A percentile compares a stretch with the other conserved stretches of the same genome.
phyloP scores from a whole-genome alignment of 140 eudicot species.

The Cichorium intybus region DNA sequence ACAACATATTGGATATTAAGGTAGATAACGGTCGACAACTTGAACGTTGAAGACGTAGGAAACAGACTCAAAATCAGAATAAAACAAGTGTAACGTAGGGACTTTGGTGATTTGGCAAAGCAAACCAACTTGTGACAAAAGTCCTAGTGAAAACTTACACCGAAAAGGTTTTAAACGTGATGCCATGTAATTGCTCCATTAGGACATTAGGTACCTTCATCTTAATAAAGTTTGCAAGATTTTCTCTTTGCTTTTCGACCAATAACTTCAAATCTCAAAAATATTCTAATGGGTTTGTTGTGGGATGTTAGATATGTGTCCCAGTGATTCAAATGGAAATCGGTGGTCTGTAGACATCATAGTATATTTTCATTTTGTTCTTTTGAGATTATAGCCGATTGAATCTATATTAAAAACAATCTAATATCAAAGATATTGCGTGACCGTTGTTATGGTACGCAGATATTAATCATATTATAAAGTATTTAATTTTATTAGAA shows the following conservation, averaged over 20 bases:
- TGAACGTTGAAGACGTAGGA: constrained; percentile 6
- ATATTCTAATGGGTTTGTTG: constrained; percentile 14
- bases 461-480: too few species aligned
- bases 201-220: constrained; percentile 31
- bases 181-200: constrained; percentile 35
- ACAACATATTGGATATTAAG: constrained; percentile 9
- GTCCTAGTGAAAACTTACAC: constrained; percentile 29
- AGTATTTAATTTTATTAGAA: too few species aligned
- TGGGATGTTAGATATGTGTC: constrained; percentile 13
- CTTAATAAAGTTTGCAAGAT: constrained; percentile 38
- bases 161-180: constrained; percentile 34
- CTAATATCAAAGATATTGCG: neutral
- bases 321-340: neutral
- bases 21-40: constrained; percentile 8
- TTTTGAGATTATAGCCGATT: neutral
- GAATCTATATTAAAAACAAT: neutral
- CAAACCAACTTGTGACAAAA: constrained; percentile 26
- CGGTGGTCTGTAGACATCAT: neutral
- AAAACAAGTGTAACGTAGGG: constrained; percentile 16
- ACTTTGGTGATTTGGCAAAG: constrained; percentile 24
- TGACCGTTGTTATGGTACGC: too few species aligned
- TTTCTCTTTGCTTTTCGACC: constrained; percentile 12
- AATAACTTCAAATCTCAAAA: constrained; percentile 20
- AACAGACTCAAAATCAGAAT: constrained; percentile 21
- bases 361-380: neutral